These are phyloP conservation scores for Rhizophlyctis rosea DNA, from an alignment of 192 early-diverging fungal species.

Conservation along the genomic window DNA sequence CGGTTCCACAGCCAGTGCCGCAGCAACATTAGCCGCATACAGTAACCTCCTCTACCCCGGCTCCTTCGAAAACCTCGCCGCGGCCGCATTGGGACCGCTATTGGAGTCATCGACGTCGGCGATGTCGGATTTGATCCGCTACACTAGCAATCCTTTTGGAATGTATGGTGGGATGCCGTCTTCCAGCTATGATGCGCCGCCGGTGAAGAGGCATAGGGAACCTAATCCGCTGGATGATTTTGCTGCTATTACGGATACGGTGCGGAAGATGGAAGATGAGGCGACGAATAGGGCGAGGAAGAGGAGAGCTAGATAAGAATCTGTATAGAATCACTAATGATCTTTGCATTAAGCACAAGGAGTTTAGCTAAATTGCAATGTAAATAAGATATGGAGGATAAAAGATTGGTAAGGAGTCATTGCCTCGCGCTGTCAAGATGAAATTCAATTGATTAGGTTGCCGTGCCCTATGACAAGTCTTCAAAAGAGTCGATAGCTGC, in stretches of 20 bases:
- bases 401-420: no score
- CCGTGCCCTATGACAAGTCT: no score
- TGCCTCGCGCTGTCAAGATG: no score
- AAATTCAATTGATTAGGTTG: no score
- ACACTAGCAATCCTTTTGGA: background rate
- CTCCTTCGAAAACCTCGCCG: background rate
- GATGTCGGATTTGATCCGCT: background rate
- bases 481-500: no score
- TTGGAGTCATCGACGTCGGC: no score
- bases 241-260: constrained; percentile 28
- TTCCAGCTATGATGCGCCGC: background rate
- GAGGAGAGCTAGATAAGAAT: no score
- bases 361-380: no score
- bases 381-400: no score
- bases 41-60: background rate
- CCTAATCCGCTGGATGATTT: constrained; percentile 32
- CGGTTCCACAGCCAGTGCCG: background rate
- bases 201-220: background rate
- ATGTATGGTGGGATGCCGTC: background rate
- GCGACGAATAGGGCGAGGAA: constrained; percentile 16
- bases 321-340: no score
- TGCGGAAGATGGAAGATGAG: constrained; percentile 28
- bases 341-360: no score
- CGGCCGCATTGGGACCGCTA: background rate
- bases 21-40: background rate